Percentiles rank a stretch among this genome's conserved stretches.
phyloP scores from a whole-genome alignment of 768 basidiomycete genomes.

The Mycena olivaceomarginata region DNA sequence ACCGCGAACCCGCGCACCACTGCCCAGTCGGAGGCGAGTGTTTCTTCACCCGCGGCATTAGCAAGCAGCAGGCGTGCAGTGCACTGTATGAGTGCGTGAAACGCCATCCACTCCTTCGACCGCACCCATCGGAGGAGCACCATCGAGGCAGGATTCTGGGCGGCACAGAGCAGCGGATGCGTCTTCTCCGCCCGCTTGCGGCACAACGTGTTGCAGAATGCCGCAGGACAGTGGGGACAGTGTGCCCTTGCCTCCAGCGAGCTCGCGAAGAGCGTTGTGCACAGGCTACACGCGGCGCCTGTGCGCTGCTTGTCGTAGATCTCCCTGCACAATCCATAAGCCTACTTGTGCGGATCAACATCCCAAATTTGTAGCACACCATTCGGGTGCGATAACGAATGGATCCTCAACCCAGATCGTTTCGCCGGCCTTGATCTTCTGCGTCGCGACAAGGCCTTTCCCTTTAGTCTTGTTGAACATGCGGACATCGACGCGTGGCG shows the following conservation, averaged over 20 bases:
- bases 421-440: slow-evolving; percentile 82
- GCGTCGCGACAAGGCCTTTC: slow-evolving; percentile 87
- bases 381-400: slow-evolving; percentile 86
- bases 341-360: background rate
- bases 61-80: slow-evolving; percentile 79
- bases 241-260: slow-evolving; percentile 64
- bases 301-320: slow-evolving; percentile 80
- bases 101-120: slow-evolving; percentile 81
- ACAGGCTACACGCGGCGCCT: slow-evolving; percentile 81
- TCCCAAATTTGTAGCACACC: slow-evolving; percentile 61
- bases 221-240: slow-evolving; percentile 72
- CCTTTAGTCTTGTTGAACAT: slow-evolving; percentile 85
- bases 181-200: slow-evolving; percentile 75
- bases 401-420: slow-evolving; percentile 92
- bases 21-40: slow-evolving; percentile 70
- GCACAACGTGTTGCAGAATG: slow-evolving; percentile 91
- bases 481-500: slow-evolving; percentile 77
- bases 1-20: slow-evolving; percentile 80
- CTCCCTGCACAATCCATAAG: slow-evolving; percentile 69
- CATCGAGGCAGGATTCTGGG: slow-evolving; percentile 81
- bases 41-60: slow-evolving; percentile 65
- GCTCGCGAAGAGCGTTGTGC: slow-evolving; percentile 77
- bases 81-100: slow-evolving; percentile 83
- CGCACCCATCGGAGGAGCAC: slow-evolving; percentile 78
- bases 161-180: slow-evolving; percentile 85